Evolutionary conservation across 2,329 filamentous ascomycete species (phyloP), one percentile per base, ranked within the genome.

Genomic region (Apiospora pterosperma): DNA sequence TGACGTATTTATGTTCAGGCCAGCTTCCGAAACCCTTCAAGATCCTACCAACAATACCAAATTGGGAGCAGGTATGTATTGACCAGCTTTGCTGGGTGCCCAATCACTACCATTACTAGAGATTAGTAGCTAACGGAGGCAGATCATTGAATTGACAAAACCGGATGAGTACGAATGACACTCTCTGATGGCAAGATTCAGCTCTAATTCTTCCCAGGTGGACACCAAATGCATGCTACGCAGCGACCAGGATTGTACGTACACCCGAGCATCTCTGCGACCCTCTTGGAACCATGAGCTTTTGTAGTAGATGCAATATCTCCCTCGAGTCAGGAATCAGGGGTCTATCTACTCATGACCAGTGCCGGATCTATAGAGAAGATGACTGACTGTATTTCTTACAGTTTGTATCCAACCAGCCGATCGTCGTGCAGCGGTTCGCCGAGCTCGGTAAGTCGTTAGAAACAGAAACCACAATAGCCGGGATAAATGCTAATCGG

Each of bases 21-120:
- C 60, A 62, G 69, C 85, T 99, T 36, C 96, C 96, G 23, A 99
- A 99, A 79, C 95, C 95, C 0, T 97, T 99, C 85, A 98, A 98
- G 79, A 93, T 98, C 69, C 85, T 99, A 10, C 96, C 96, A 2
- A 94, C 93, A 0, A 88, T 98, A 16, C 93, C 93, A 8, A 88
- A 96, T 72, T 98, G 94, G 93, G 92, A 96, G 75, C 91, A n/a
- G n/a, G n/a, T n/a, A n/a, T n/a, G n/a, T n/a, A n/a, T n/a, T n/a
- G n/a, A n/a, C n/a, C n/a, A n/a, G n/a, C n/a, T n/a, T n/a, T n/a
- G n/a, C n/a, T n/a, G n/a, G n/a, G n/a, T n/a, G n/a, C n/a, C n/a
- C n/a, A n/a, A n/a, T n/a, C n/a, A n/a, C n/a, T n/a, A n/a, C n/a
- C n/a, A n/a, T n/a, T n/a, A n/a, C n/a, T n/a, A n/a, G n/a, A n/a